Evolutionary conservation across 164 flowering plant species (phyloP).

Genomic region (Hamamelis virginiana): DNA sequence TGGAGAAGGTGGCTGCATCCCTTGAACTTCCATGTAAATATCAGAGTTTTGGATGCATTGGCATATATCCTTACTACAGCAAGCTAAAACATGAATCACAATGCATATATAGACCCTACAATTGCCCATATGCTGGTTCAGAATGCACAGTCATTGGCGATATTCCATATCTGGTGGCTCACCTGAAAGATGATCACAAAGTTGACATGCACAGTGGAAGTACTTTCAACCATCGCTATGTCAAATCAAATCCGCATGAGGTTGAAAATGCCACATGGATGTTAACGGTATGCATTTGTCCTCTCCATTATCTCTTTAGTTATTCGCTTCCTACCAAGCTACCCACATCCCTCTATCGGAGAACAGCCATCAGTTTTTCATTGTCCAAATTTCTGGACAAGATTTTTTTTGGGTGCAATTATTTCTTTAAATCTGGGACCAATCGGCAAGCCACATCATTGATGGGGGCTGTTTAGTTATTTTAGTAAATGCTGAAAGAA

Average conservation of each 20-base stretch:
- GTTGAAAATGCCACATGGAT: slow-evolving; percentile 97
- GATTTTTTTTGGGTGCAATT: background rate
- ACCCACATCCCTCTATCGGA: background rate
- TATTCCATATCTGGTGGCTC: slow-evolving; percentile 75
- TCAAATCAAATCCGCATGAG: slow-evolving; percentile 90
- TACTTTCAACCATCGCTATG: slow-evolving; percentile 95
- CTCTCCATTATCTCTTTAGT: background rate
- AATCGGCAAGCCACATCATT: background rate
- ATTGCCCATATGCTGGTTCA: slow-evolving; percentile 95
- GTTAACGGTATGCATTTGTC: slow-evolving; percentile 62
- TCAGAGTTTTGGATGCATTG: slow-evolving; percentile 75
- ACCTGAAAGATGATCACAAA: slow-evolving; percentile 84
- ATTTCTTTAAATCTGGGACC: background rate
- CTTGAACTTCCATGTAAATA: slow-evolving; percentile 95
- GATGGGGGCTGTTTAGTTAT: background rate
- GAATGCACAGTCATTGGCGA: slow-evolving; percentile 86
- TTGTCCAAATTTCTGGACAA: background rate
- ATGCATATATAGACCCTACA: slow-evolving; percentile 75
- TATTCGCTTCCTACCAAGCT: background rate
- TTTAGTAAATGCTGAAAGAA: background rate
- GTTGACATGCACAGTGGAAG: slow-evolving; percentile 94
- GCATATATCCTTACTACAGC: slow-evolving; percentile 90
- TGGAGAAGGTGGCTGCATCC: slow-evolving; percentile 93
- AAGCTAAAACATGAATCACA: slow-evolving; percentile 89
- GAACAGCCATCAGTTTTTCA: background rate